These are phyloP conservation scores for Wickerhamomyces alni DNA, from an alignment of 805 yeast genomes.

Conservation along the genomic window DNA sequence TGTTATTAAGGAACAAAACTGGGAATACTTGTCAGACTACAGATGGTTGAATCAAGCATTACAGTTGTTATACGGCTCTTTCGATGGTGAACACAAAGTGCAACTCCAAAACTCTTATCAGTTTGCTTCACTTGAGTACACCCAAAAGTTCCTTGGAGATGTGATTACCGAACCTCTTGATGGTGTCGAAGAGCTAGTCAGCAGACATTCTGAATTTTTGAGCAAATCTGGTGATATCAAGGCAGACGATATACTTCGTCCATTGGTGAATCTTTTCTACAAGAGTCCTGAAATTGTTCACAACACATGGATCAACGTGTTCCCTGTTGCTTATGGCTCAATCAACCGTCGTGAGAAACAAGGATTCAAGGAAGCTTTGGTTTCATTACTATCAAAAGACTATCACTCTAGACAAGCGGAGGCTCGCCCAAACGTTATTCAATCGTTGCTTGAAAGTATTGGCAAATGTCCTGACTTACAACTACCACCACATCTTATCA, in stretches of 20 bases:
- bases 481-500: constrained; percentile 90
- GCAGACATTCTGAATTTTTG: constrained; percentile 30
- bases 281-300: constrained; percentile 77
- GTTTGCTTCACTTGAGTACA: constrained; percentile 46
- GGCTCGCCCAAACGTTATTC: constrained; percentile 79
- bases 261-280: constrained; percentile 76
- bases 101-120: constrained; percentile 43
- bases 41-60: constrained; percentile 94
- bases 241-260: constrained; percentile 58
- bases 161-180: constrained; percentile 16
- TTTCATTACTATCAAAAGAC: constrained; percentile 77
- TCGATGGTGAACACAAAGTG: constrained; percentile 45
- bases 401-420: constrained; percentile 90
- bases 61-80: constrained; percentile 77
- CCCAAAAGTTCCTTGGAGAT: constrained; percentile 22
- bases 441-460: constrained; percentile 79
- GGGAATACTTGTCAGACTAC: constrained; percentile 92
- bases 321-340: constrained; percentile 73
- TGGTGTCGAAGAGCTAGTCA: constrained; percentile 26
- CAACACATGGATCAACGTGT: constrained; percentile 74
- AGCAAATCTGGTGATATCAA: constrained; percentile 27
- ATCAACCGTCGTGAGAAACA: constrained; percentile 75
- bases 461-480: constrained; percentile 66
- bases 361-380: constrained; percentile 78
- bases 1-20: constrained; percentile 89